Percentiles rank a stretch among this genome's conserved stretches.
Evolutionary conservation across 2,329 filamentous ascomycete genomes (phyloP).

Genomic region (Bipolaris zeicola): DNA sequence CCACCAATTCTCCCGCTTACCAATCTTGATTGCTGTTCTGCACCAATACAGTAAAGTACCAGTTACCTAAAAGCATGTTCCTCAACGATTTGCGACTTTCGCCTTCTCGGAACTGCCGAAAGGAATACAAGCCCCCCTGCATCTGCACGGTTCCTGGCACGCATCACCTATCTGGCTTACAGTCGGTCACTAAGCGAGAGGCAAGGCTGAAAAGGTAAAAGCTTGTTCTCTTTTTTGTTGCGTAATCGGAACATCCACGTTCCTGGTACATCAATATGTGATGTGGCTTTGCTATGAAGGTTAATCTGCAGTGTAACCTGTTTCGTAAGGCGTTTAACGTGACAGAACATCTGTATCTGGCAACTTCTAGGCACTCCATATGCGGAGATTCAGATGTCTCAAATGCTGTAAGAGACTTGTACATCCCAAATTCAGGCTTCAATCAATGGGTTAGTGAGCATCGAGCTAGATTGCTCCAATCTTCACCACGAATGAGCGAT

Average conservation of each 20-base stretch:
- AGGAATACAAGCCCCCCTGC: not conserved
- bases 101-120: not conserved
- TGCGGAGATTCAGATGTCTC: too few species aligned
- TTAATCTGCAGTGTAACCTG: not conserved
- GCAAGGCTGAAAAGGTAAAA: not conserved
- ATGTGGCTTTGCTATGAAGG: not conserved
- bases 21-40: not conserved
- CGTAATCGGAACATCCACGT: constrained; percentile 1
- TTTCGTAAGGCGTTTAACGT: not conserved
- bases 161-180: not conserved
- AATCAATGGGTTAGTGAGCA: too few species aligned
- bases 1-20: not conserved
- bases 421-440: too few species aligned
- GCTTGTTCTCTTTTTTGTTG: not conserved
- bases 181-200: not conserved
- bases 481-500: too few species aligned
- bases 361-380: too few species aligned
- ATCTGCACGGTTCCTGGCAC: not conserved
- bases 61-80: not conserved
- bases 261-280: not conserved
- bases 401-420: too few species aligned
- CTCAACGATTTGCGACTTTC: not conserved
- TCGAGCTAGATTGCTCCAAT: too few species aligned
- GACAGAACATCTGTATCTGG: not conserved
- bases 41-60: not conserved